Base-by-base conservation (phyloP, 2,329 filamentous ascomycete species). In the Colletotrichum shisoi region DNA sequence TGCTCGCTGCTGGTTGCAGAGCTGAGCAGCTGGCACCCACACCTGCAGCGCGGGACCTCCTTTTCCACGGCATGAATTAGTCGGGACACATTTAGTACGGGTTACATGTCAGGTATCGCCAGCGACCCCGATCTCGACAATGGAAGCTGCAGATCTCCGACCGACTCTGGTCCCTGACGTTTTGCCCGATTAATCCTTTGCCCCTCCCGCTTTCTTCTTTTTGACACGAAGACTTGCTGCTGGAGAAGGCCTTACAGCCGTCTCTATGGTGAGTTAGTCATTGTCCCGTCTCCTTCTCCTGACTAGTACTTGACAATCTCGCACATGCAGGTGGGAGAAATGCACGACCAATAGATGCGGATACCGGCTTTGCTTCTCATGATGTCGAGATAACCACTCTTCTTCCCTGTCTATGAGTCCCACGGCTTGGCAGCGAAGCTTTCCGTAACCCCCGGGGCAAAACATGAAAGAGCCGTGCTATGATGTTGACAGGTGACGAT, bases 121-220 rank as follows among this genome's bases (percentile, higher is more conserved):
- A 48, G 39, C 39, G 9, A 34, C 44, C 46, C 21, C 52, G 53
- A 67, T 63, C 64, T 67, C 53, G 53, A 67, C 53, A 48, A 53
- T 57, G 61, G 42, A 40, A 44, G 46, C 62, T 42, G 60, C 48
- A 58, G 53, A 67, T 63, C 64, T 54, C n/a, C n/a, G 37, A 57
- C 63, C 17, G 27, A 4, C 45, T 60, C n/a, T 11, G 34, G 56
- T 54, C 40, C 48, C 46, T 62, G 17, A 27, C n/a, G 34, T 48
- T 24, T 37, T 39, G 19, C 39, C 31, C 21, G 17, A 34, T 15
- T 34, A 12, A 8, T 21, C 31, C 19, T 40, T 34, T 48, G 15
- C 34, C 21, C 5, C 44, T 27, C 12, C 42, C 8, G 3, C 12
- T 39, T 17, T 11, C 19, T 44, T 53, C 44, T 57, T 51, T 39